phyloP scores from a whole-genome alignment of 2,329 filamentous ascomycete species.

The Hymenoscyphus infarciens region DNA sequence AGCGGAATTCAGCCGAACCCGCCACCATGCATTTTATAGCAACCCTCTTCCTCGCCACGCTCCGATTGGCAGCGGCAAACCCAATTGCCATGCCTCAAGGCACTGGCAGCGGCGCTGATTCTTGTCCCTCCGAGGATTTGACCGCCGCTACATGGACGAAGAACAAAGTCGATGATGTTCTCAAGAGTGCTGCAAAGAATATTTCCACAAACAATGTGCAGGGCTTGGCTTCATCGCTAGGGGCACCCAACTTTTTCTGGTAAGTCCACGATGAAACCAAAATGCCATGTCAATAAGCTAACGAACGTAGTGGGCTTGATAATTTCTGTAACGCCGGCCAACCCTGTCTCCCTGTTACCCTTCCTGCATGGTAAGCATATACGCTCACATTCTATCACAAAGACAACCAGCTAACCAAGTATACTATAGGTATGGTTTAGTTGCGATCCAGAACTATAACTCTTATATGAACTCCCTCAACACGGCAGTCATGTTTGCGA shows the following conservation, averaged over 20 bases:
- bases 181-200: slow-evolving; percentile 4
- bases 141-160: slow-evolving; percentile 12
- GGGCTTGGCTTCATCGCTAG: slow-evolving; percentile 15
- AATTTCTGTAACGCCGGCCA: slow-evolving; percentile 20
- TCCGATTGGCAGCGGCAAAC: not conserved
- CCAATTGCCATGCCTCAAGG: slow-evolving; percentile 4
- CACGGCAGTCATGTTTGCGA: slow-evolving; percentile 18
- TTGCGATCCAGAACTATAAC: slow-evolving; percentile 21
- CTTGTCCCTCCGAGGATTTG: slow-evolving; percentile 11
- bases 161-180: slow-evolving; percentile 14
- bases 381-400: not conserved
- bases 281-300: too few species aligned
- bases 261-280: not conserved
- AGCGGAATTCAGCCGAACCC: too few species aligned
- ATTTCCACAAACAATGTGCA: slow-evolving; percentile 19
- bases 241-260: slow-evolving; percentile 23
- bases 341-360: slow-evolving; percentile 18
- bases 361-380: slow-evolving; percentile 17
- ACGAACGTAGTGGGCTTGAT: slow-evolving; percentile 15
- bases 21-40: not conserved
- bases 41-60: not conserved
- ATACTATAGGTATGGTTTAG: slow-evolving; percentile 14
- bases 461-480: slow-evolving; percentile 22
- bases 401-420: not conserved
- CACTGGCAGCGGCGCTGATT: slow-evolving; percentile 7